Conservation (phyloP, 83 land plant species). For the Diphasiastrum complanatum region DNA sequence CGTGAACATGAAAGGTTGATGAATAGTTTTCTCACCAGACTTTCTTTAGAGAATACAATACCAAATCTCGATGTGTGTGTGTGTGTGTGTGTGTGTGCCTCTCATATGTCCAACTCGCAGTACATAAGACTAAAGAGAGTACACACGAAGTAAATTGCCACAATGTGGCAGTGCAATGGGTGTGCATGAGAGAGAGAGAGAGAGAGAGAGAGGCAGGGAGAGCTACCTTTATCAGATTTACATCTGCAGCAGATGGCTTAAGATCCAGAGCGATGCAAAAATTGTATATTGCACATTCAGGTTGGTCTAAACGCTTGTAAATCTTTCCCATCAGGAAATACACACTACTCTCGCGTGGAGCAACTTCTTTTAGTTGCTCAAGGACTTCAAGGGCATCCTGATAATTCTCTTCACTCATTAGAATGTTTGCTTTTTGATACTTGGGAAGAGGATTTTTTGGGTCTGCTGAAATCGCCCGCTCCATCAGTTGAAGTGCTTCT, state of each 20-base stretch:
- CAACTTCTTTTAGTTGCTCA: constrained; percentile 71
- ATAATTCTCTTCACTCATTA: constrained; percentile 57
- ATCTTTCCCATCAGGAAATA: constrained; percentile 88
- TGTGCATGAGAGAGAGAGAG: neutral
- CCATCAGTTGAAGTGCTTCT: constrained; percentile 75
- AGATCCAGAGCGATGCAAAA: constrained; percentile 89
- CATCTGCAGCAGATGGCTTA: constrained; percentile 91
- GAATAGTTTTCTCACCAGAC: neutral
- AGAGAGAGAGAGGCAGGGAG: neutral
- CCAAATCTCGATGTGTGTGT: neutral
- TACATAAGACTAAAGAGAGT: neutral
- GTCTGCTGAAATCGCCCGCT: constrained; percentile 79
- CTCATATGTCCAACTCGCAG: neutral
- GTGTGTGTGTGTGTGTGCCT: too few species aligned
- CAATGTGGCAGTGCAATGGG: neutral
- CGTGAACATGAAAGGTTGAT: neutral
- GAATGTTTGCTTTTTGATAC: constrained; percentile 85
- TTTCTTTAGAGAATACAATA: neutral
- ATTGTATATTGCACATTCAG: constrained; percentile 84
- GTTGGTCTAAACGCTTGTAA: constrained; percentile 67
- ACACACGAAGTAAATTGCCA: neutral
- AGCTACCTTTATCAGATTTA: constrained; percentile 80
- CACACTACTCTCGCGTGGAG: constrained; percentile 91
- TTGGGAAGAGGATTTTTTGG: constrained; percentile 89
- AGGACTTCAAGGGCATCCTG: constrained; percentile 74